Evolutionary conservation across 495 filamentous ascomycete genomes (phyloP).

Genomic region (Choiromyces venosus): DNA sequence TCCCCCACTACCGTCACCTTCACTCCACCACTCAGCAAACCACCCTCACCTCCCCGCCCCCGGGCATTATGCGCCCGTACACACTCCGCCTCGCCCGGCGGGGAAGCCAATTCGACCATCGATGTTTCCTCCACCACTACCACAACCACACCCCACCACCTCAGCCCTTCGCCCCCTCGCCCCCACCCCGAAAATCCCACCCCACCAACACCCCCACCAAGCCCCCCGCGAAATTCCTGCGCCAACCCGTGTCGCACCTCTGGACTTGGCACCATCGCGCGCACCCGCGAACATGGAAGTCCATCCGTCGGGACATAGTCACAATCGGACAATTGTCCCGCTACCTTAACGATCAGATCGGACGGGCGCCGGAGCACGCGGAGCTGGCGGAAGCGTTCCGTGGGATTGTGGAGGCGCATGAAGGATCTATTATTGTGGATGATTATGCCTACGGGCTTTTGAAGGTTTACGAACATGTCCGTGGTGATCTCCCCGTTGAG

Average conservation of each 20-base stretch:
- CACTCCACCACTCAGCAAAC: background rate
- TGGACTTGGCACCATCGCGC: background rate
- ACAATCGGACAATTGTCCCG: constrained; percentile 24
- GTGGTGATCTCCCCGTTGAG: constrained; percentile 1
- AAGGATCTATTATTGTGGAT: constrained; percentile 12
- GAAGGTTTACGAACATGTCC: constrained; percentile 31
- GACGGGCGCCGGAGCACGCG: constrained; percentile 17
- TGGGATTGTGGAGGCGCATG: constrained; percentile 7
- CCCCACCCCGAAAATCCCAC: background rate
- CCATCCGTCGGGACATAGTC: background rate
- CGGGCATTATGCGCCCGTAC: constrained; percentile 28
- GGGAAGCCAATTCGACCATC: background rate
- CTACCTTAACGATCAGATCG: constrained; percentile 32
- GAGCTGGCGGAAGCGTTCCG: constrained; percentile 18
- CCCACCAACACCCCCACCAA: constrained; percentile 1
- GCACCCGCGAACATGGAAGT: constrained; percentile 7
- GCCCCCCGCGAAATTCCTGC: constrained; percentile 9
- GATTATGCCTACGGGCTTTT: constrained; percentile 29
- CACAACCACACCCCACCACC: background rate
- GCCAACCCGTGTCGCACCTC: background rate
- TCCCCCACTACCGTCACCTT: background rate
- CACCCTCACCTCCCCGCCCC: background rate
- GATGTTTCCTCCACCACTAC: background rate
- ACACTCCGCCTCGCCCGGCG: constrained; percentile 15
- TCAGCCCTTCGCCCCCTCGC: background rate